Base-by-base conservation (phyloP, 2,329 filamentous ascomycete species). In the Podosphaera fusca region DNA sequence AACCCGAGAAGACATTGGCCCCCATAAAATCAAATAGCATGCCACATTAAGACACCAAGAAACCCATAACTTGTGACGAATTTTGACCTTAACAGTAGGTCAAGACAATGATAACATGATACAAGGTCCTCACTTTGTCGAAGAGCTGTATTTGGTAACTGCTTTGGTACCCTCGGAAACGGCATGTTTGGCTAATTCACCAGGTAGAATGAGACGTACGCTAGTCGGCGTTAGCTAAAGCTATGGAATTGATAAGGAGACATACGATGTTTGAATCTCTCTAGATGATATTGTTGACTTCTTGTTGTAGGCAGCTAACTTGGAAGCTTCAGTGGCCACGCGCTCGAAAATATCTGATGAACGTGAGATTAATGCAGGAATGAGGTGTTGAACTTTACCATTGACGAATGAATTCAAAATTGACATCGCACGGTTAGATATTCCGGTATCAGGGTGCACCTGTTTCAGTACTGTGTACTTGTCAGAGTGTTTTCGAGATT, bases 391-490 rank as follows among this genome's bases (percentile, higher is more conserved):
- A 50, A 34, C 71, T 82, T 71, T 78, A 90, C 86, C 88, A 72
- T 96, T 98, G 78, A 98, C 92, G 70, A 98, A 98, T 0, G 92
- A 98, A 85, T 98, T 98, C 69, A 98, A 76, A 71, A 98, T 98
- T 57, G 89, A 95, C 92, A 98, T 98, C 71, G 92, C 92, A 69
- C 92, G 89, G 80, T 95, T 96, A 73, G 92, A 96, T 75, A 98
- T 98, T 87, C 92, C 92, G 68, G 92, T 98, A 75, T 98, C 92
- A 62, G 92, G 92, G 79, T 98, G 92, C 66, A 98, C 92, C 81
- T 98, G 92, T 84, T 98, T 98, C 72, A 98, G 84, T 69, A 98
- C 92, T 96, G 66, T 6, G 67, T 21, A 53, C 47, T 21, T 40
- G 57, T 47, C 49, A 50, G 34, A 59, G 54, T 59, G 10, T 38